These are phyloP conservation scores for Cryptococcus jaspeensis DNA, from an alignment of 1,284 basidiomycete genomes.

Conservation along the genomic window DNA sequence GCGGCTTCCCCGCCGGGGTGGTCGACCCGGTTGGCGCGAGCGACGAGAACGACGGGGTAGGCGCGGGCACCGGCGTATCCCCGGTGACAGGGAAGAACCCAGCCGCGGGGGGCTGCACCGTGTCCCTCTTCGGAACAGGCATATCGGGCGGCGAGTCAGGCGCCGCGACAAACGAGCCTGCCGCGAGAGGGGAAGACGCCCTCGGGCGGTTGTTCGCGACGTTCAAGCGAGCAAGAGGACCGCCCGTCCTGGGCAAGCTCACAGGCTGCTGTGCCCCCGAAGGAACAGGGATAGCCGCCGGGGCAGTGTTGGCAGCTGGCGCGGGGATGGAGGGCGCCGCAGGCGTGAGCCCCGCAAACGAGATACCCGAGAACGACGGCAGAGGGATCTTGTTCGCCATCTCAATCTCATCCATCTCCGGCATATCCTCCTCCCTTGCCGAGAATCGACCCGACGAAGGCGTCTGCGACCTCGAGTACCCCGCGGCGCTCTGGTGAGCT, in stretches of 20 bases:
- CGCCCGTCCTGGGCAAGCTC: slow-evolving; percentile 7
- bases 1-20: slow-evolving; percentile 24
- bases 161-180: slow-evolving; percentile 34
- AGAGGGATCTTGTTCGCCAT: slow-evolving; percentile 35
- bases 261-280: background rate
- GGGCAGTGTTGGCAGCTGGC: no score
- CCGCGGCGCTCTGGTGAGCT: slow-evolving; percentile 42
- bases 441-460: slow-evolving; percentile 43
- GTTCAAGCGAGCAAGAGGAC: slow-evolving; percentile 25
- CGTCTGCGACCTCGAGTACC: slow-evolving; percentile 37
- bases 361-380: slow-evolving; percentile 41
- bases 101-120: slow-evolving; percentile 4
- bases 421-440: slow-evolving; percentile 49
- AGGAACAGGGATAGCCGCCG: background rate
- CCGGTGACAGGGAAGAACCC: slow-evolving; percentile 24
- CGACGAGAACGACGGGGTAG: background rate
- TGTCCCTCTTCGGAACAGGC: slow-evolving; percentile 4
- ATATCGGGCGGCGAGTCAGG: slow-evolving; percentile 40
- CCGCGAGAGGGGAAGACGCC: slow-evolving; percentile 45
- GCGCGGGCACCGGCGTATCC: slow-evolving; percentile 4
- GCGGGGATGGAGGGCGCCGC: no score
- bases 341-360: slow-evolving; percentile 24
- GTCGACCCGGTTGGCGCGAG: slow-evolving; percentile 19
- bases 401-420: slow-evolving; percentile 47
- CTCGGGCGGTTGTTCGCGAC: slow-evolving; percentile 33